phyloP scores from a whole-genome alignment of 371 early-diverging fungal species.

The Apophysomyces sp. region DNA sequence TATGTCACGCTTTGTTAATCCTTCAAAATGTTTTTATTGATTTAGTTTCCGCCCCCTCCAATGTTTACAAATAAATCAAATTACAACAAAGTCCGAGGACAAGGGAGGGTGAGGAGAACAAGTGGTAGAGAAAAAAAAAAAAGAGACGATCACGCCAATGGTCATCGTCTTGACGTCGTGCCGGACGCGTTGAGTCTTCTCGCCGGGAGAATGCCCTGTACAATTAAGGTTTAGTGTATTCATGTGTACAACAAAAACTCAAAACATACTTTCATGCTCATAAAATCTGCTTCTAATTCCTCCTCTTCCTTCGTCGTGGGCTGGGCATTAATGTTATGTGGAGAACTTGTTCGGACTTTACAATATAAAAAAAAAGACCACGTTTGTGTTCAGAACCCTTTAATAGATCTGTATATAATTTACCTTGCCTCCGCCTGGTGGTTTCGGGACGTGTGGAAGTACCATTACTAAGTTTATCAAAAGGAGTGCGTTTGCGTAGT shows the following conservation, averaged over 20 bases:
- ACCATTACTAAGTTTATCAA: slow-evolving; percentile 6
- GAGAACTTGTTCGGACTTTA: slow-evolving; percentile 14
- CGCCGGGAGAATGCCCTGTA: slow-evolving; percentile 2
- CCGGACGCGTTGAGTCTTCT: slow-evolving; percentile 1
- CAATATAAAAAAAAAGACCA: neutral
- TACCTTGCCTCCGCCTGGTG: slow-evolving; percentile 23
- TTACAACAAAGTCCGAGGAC: neutral
- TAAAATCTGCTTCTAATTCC: slow-evolving; percentile 8
- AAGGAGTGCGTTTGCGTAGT: slow-evolving; percentile 16
- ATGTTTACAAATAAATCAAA: neutral
- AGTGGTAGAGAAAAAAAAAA: neutral
- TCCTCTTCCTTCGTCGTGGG: slow-evolving; percentile 15
- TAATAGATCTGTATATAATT: too few relatives aligned
- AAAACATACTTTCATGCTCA: slow-evolving; percentile 7
- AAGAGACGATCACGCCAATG: neutral
- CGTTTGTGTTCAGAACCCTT: neutral
- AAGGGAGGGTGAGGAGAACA: neutral
- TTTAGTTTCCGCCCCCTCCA: neutral
- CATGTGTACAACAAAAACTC: slow-evolving; percentile 1
- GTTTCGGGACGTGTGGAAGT: slow-evolving; percentile 22
- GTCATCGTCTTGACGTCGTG: neutral
- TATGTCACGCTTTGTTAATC: neutral
- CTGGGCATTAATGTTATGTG: slow-evolving; percentile 16
- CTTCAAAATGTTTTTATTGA: neutral
- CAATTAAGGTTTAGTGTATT: neutral